Percentiles rank a stretch among this genome's conserved stretches.
Conservation (phyloP, 371 early-diverging fungal genomes). For the Saksenaea vasiformis region DNA sequence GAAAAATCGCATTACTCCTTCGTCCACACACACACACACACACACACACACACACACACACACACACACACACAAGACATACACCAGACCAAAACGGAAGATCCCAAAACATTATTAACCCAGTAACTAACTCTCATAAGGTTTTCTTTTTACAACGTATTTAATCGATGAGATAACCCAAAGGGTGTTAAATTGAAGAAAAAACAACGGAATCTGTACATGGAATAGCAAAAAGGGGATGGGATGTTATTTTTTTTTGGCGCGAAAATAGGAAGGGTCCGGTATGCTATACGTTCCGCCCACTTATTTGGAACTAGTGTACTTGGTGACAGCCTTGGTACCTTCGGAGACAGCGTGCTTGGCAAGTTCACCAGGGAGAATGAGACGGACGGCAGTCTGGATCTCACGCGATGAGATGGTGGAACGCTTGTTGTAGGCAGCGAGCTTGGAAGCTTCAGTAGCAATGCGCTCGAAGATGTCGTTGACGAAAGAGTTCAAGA, state of each 20-base stretch:
- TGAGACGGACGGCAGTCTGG: conserved; percentile 92
- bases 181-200: conserved; percentile 1
- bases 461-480: conserved; percentile 96
- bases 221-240: background rate
- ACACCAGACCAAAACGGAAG: too few relatives aligned
- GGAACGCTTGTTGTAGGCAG: conserved; percentile 91
- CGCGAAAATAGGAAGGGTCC: background rate
- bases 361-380: conserved; percentile 95
- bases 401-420: conserved; percentile 96
- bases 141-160: conserved; percentile 6
- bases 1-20: too few relatives aligned
- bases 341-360: conserved; percentile 98
- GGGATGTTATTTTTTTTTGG: background rate
- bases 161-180: background rate
- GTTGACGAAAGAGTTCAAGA: conserved; percentile 97
- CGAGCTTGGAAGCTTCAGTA: conserved; percentile 85
- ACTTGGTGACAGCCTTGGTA: conserved; percentile 97
- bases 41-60: background rate
- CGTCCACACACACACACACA: background rate
- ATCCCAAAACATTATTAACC: too few relatives aligned
- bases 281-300: background rate
- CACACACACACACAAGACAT: too few relatives aligned
- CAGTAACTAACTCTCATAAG: background rate
- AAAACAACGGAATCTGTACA: conserved; percentile 5
- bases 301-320: conserved; percentile 79